Conservation (phyloP, 257 asterid species). For the Solanum tarapatanum region DNA sequence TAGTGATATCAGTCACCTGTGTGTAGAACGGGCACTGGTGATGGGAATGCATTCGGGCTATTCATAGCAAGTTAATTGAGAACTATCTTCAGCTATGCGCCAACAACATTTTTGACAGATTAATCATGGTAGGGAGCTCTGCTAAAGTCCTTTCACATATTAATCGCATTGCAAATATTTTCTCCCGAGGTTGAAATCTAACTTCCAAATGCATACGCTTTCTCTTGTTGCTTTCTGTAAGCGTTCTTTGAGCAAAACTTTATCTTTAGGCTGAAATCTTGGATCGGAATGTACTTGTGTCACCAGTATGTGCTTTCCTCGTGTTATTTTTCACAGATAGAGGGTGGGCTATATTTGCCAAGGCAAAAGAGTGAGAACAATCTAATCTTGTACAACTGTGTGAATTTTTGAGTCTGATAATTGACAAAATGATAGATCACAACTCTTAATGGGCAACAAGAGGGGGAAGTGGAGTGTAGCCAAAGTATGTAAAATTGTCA, state of each 20-base stretch:
- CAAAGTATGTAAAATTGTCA: not conserved
- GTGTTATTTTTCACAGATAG: not conserved
- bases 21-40: constrained; percentile 15
- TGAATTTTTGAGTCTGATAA: not conserved
- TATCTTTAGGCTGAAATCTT: not conserved
- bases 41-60: constrained; percentile 48
- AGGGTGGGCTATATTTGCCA: not conserved
- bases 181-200: not conserved
- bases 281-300: not conserved
- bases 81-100: not conserved
- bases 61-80: constrained; percentile 35
- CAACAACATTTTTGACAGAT: not conserved
- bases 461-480: not conserved
- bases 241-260: not conserved
- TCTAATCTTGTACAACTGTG: not conserved
- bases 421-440: not conserved
- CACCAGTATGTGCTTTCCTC: not conserved
- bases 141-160: not conserved
- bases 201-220: not conserved
- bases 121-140: not conserved
- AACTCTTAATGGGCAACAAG: not conserved
- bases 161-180: not conserved
- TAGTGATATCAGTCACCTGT: not conserved
- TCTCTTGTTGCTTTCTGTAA: not conserved
- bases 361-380: not conserved